These are phyloP conservation scores for Xanthoconium stramineum DNA, from an alignment of 768 basidiomycete genomes.

Conservation along the genomic window DNA sequence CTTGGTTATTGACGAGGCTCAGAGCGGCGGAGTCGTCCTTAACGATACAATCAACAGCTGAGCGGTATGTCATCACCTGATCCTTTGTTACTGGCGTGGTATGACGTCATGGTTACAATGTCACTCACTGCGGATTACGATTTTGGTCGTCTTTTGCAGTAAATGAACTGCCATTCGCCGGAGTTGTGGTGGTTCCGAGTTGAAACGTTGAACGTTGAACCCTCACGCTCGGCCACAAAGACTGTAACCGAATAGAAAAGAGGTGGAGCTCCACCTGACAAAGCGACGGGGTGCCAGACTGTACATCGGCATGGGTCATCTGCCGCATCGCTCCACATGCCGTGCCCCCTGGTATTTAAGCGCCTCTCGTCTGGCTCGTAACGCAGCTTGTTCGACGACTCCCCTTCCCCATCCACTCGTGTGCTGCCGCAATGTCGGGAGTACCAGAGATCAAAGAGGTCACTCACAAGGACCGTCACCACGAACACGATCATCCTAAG, in stretches of 20 bases:
- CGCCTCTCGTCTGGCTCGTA: not conserved
- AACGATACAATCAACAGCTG: slow-evolving; percentile 62
- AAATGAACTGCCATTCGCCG: slow-evolving; percentile 46
- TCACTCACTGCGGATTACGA: not conserved
- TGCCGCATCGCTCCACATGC: no score
- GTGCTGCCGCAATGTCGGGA: slow-evolving; percentile 14
- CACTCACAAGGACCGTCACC: not conserved
- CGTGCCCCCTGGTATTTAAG: slow-evolving; percentile 19
- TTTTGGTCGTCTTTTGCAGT: slow-evolving; percentile 19
- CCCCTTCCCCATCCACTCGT: not conserved
- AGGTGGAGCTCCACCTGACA: slow-evolving; percentile 6
- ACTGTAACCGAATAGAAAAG: not conserved
- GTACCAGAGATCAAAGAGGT: slow-evolving; percentile 19
- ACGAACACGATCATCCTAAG: slow-evolving; percentile 9
- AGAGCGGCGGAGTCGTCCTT: slow-evolving; percentile 53
- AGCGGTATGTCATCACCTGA: slow-evolving; percentile 33
- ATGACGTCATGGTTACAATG: slow-evolving; percentile 13
- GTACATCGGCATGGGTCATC: slow-evolving; percentile 15
- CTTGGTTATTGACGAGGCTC: slow-evolving; percentile 57
- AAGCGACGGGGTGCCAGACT: not conserved
- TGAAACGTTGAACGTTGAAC: no score
- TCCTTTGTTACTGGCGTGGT: not conserved
- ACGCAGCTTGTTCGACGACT: not conserved
- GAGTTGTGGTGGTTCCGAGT: slow-evolving; percentile 33
- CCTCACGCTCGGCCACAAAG: not conserved